Base-by-base conservation (phyloP, 2,329 filamentous ascomycete species). In the Exophiala xenobiotica region DNA sequence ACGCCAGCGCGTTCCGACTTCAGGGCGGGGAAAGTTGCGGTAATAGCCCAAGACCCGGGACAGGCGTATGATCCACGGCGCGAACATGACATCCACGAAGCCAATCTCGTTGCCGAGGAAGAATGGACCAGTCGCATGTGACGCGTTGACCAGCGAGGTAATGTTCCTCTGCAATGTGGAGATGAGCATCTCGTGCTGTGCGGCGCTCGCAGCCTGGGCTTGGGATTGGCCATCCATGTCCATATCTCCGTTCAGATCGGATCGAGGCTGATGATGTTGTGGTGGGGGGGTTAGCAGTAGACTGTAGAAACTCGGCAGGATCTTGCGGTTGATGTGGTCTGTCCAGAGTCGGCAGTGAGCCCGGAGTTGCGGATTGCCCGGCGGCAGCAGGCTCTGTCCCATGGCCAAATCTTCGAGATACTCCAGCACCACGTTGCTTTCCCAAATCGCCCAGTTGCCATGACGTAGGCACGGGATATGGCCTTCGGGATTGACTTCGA, bases 351-450 rank as follows among this genome's bases (percentile, higher is more conserved):
- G 81, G 52, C 83, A 89, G 49, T 87, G 82, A 1, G 90, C 90
- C 59, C 84, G 82, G 11, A 83, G 68, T 62, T 86, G 83, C 1
- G 87, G 76, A 63, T 85, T 73, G 23, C 78, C 78, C 6, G 58
- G 46, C 1, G 88, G 88, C 22, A 90, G 74, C 6, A 95, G 72
- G 5, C 81, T 69, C 3, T 77, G 72, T 1, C 81, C 80, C 20
- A 76, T 67, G 24, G 81, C 75, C 22, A 89, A 70, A 62, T 95
- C 90, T 64, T 95, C 90, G 27, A 88, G 84, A 69, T 95, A 95
- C 85, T 95, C 90, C 67, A 95, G 78, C 61, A 95, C 79, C 2
- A 95, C 85, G 1, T 81, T 82, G 62, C 87, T 92, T 65, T 95
- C 90, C 63, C 90, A 85, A 62, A 86, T 90, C 0, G 85, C 83